Percentiles rank a stretch among this genome's conserved stretches.
phyloP scores from a whole-genome alignment of 768 basidiomycete species.

The Xerocomellus intermedius region DNA sequence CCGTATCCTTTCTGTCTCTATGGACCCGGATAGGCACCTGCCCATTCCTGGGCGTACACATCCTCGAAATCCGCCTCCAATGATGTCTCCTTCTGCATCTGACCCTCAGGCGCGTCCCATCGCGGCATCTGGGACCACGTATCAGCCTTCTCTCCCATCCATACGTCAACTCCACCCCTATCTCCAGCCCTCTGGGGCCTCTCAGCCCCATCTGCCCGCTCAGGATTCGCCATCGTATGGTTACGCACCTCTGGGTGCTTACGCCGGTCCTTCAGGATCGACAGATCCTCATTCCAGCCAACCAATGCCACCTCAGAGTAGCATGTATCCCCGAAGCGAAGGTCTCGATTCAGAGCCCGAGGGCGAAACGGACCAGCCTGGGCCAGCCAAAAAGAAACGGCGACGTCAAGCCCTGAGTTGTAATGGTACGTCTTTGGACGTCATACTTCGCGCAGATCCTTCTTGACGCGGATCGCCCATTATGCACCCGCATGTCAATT shows the following conservation, averaged over 20 bases:
- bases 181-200: conserved; percentile 49
- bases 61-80: conserved; percentile 25
- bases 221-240: conserved; percentile 29
- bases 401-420: conserved; percentile 81
- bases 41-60: conserved; percentile 34
- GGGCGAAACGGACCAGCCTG: conserved; percentile 46
- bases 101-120: conserved; percentile 30
- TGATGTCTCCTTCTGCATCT: conserved; percentile 26
- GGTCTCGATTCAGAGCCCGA: conserved; percentile 58
- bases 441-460: conserved; percentile 22
- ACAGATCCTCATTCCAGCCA: conserved; percentile 27
- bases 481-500: neutral
- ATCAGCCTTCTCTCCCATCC: conserved; percentile 50
- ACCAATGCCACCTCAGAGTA: conserved; percentile 18
- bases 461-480: conserved; percentile 12
- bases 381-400: conserved; percentile 79
- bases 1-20: conserved; percentile 10
- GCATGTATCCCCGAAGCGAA: conserved; percentile 34
- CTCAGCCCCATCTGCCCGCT: conserved; percentile 27
- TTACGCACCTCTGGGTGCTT: conserved; percentile 24
- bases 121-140: conserved; percentile 20
- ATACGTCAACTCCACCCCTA: conserved; percentile 69
- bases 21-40: conserved; percentile 40
- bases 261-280: conserved; percentile 25
- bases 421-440: conserved; percentile 55